Evolutionary conservation across 768 basidiomycete species (phyloP), one percentile per base, ranked within the genome.

Genomic region (Tylopilus vinaceipallidus): DNA sequence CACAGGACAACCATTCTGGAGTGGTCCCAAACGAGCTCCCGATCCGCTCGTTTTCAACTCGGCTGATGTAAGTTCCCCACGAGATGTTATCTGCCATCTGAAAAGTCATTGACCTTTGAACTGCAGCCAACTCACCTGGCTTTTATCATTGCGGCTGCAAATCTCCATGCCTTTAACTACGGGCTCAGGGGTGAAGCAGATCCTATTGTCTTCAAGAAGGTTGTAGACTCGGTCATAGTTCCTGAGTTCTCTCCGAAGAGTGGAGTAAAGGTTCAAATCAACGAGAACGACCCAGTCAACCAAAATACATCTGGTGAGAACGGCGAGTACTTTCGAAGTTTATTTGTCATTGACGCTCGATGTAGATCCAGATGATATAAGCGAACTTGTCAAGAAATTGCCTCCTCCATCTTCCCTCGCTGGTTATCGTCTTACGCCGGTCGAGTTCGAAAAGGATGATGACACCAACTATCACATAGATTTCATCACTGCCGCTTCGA

Each of bases 371-470:
- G 81, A 77, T 42, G 82, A 87, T 42, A 60, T 76, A 7, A 71
- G 76, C 7, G 78, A 79, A 16, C 69, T 91, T 45, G 62, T 80
- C 42, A 78, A 83, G 55, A 78, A 86, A 54, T 74, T 99, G 19
- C 97, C 97, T 20, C 69, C 88, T 16, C 95, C 97, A 0, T 91
- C 94, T 3, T 90, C 91, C 16, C 74, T 99, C 35, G 95, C 88
- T 42, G 97, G 97, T n/a, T 99, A 95, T 73, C 88, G 97, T 47
- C 80, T 99, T 41, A 88, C 76, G 44, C 91, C 95, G 3, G 95
- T 95, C 42, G 94, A 97, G 62, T 99, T 99, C 57, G 97, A 99
- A 77, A 99, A 99, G 73, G 97, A 99, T 63, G 95, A 98, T 60
- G 97, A 99, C 65, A 81, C 88, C 43, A 99, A 99, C 71, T 83